These are phyloP conservation scores for Backusella morwellensis DNA, from an alignment of 192 early-diverging fungal genomes.

Conservation along the genomic window DNA sequence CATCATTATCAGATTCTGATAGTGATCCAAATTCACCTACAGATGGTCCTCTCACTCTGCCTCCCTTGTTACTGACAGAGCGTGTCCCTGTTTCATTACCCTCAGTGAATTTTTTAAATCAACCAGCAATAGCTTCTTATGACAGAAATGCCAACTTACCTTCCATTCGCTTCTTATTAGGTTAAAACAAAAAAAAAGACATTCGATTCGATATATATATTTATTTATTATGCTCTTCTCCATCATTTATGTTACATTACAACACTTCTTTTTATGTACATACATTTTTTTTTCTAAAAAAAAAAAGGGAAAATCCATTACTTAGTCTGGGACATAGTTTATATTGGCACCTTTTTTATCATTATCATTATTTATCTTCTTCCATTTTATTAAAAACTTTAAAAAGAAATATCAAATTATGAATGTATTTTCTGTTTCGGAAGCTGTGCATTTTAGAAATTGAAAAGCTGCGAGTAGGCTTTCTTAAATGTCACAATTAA, in stretches of 20 bases:
- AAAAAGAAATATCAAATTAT: too few species aligned
- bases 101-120: not conserved
- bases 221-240: too few species aligned
- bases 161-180: slow-evolving; percentile 18
- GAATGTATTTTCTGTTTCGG: too few species aligned
- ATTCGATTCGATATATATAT: too few species aligned
- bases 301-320: not conserved
- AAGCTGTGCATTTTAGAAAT: too few species aligned
- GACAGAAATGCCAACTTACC: slow-evolving; percentile 15
- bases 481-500: too few species aligned
- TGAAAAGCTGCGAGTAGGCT: too few species aligned
- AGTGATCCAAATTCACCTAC: slow-evolving; percentile 31
- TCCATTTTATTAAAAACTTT: too few species aligned
- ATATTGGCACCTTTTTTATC: too few species aligned
- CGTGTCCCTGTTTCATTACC: not conserved
- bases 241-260: not conserved
- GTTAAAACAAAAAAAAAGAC: not conserved
- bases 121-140: not conserved
- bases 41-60: not conserved
- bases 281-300: not conserved
- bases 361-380: too few species aligned
- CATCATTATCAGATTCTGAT: slow-evolving; percentile 1
- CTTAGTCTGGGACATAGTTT: not conserved
- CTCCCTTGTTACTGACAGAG: not conserved
- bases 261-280: not conserved